phyloP scores from a whole-genome alignment of 176 grass and related monocot genomes.

The Calamus simplicifolius region DNA sequence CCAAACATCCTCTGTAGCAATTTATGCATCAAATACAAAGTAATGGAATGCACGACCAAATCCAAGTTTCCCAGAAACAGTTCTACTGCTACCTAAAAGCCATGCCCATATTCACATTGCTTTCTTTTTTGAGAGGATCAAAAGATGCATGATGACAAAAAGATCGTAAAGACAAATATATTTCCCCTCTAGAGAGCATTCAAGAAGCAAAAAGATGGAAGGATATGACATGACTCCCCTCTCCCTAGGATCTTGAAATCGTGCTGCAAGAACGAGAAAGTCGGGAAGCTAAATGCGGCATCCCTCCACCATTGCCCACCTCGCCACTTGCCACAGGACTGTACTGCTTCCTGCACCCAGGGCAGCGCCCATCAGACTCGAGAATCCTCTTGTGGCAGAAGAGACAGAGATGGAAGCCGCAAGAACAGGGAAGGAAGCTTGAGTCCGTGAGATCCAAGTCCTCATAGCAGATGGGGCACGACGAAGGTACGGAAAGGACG shows the following conservation, averaged over 20 bases:
- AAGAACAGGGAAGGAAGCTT: conserved; percentile 78
- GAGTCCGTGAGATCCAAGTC: conserved; percentile 85
- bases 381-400: conserved; percentile 96
- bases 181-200: not conserved
- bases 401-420: conserved; percentile 83
- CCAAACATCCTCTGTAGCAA: conserved; percentile 34
- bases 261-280: conserved; percentile 78
- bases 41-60: conserved; percentile 3
- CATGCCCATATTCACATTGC: conserved; percentile 57
- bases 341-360: conserved; percentile 93
- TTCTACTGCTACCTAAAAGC: conserved; percentile 34
- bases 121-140: conserved; percentile 58
- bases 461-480: conserved; percentile 87
- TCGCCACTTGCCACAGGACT: conserved; percentile 28
- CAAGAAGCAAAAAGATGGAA: conserved; percentile 27
- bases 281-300: conserved; percentile 23
- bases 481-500: conserved; percentile 37
- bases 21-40: conserved; percentile 42
- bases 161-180: conserved; percentile 5
- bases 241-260: conserved; percentile 65
- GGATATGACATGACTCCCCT: conserved; percentile 18
- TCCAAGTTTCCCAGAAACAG: conserved; percentile 16
- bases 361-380: conserved; percentile 75
- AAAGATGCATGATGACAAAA: conserved; percentile 15
- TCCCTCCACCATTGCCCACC: conserved; percentile 20